phyloP scores from a whole-genome alignment of 1,284 basidiomycete species.

The Ganoderma sinense region DNA sequence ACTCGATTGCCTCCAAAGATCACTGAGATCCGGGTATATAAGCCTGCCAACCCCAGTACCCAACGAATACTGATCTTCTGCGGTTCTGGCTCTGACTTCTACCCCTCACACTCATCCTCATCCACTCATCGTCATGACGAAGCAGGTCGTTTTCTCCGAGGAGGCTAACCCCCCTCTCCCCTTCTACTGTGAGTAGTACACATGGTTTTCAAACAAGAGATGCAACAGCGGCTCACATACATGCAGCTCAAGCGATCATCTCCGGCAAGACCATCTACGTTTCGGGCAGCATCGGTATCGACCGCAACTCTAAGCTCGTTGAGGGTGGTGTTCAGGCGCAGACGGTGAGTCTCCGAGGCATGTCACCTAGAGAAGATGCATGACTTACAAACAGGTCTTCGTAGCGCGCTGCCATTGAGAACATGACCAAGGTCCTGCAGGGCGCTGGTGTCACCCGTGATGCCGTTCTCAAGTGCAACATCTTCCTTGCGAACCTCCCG shows the following conservation, averaged over 20 bases:
- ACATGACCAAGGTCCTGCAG: conserved; percentile 63
- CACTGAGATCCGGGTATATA: conserved; percentile 12
- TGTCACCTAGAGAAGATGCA: not conserved
- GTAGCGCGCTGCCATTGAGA: conserved; percentile 63
- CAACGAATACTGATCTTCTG: not conserved
- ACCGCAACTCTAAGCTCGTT: conserved; percentile 55
- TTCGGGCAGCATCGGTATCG: conserved; percentile 67
- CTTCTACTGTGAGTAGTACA: conserved; percentile 54
- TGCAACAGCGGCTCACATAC: not conserved
- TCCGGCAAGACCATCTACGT: conserved; percentile 62
- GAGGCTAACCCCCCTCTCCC: conserved; percentile 57
- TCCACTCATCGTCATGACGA: conserved; percentile 34
- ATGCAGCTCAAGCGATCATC: conserved; percentile 54
- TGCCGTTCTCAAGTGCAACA: conserved; percentile 67
- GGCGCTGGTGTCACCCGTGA: conserved; percentile 66
- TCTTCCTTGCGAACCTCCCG: conserved; percentile 62
- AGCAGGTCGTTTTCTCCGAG: conserved; percentile 47
- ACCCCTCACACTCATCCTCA: not conserved
- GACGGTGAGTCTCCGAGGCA: conserved; percentile 47
- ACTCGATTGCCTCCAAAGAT: conserved; percentile 2
- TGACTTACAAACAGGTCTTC: conserved; percentile 6
- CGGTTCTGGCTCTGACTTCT: not conserved
- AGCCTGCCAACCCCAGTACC: not conserved
- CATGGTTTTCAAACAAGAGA: not conserved
- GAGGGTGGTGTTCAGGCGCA: conserved; percentile 61